Base-by-base conservation (phyloP, 495 filamentous ascomycete genomes). In the Neurospora tetraspora region DNA sequence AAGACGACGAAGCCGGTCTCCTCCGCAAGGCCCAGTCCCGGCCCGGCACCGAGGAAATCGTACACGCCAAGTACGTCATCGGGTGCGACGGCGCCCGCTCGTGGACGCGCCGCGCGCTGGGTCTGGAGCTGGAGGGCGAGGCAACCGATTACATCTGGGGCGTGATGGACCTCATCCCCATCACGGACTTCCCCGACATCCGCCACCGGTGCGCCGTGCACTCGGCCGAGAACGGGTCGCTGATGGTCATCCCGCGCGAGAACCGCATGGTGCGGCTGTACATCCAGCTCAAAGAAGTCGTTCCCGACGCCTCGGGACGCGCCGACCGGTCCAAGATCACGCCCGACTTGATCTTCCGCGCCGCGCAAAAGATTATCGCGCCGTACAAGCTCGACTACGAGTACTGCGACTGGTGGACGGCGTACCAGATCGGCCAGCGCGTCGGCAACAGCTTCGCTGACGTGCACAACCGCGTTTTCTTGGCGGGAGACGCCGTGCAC, bases 111-210 rank as follows among this genome's bases (percentile, higher is more conserved):
- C 81, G 82, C 61, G 83, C 86, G 59, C 83, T 92, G 68, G 91
- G 89, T 0, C 72, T 77, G 34, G 79, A 78, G 16, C 84, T 89
- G 42, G 77, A 84, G 27, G 90, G 90, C 47, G 89, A 92, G 71
- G 87, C 87, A 38, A 87, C 87, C 1, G 89, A 92, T 76, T 89
- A 85, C 74, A 88, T 92, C 69, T 92, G 89, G 74, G 89, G 88
- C 16, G 88, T 91, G 0, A 82, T 91, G 61, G 90, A 93, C 75
- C 82, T 92, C 70, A 83, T 92, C 8, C 87, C 90, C 0, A 87
- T 91, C 70, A 91, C 90, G 0, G 85, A 92, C 76, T 92, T 92
- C 74, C 90, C 90, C 12, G 91, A 93, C 77, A 91, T 93, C 70
- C 84, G 91, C 72, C 89, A 87, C 81, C 85, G 88, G 71, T 89